phyloP scores from a whole-genome alignment of 345 rosid species.

The Psidium guajava region DNA sequence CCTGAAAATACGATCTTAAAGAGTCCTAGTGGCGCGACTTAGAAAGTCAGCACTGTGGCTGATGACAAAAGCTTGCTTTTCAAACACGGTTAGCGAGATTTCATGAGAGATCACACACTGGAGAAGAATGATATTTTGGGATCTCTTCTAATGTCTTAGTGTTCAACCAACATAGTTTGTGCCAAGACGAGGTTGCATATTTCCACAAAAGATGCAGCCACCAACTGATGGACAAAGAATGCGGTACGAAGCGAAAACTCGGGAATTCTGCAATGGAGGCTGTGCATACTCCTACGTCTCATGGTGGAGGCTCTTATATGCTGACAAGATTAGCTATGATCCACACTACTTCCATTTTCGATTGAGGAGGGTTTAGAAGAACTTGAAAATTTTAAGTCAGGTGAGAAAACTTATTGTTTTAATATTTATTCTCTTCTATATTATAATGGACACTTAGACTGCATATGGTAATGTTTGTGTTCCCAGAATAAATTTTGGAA shows the following conservation, averaged over 20 bases:
- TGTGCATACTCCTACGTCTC: background rate
- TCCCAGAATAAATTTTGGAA: too few species aligned
- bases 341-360: too few species aligned
- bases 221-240: constrained; percentile 12
- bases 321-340: too few species aligned
- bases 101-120: constrained; percentile 41
- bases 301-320: too few species aligned
- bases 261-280: background rate
- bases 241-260: constrained; percentile 11
- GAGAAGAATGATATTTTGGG: constrained; percentile 52
- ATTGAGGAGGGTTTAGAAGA: too few species aligned
- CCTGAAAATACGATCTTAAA: constrained; percentile 40
- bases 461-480: too few species aligned
- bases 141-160: constrained; percentile 54
- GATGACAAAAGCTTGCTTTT: constrained; percentile 29
- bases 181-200: constrained; percentile 59
- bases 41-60: constrained; percentile 38
- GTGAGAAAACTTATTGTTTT: too few species aligned
- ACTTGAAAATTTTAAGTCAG: too few species aligned
- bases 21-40: constrained; percentile 51
- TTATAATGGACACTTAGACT: too few species aligned
- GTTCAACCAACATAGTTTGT: constrained; percentile 42
- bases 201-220: constrained; percentile 39
- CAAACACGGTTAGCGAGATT: constrained; percentile 48
- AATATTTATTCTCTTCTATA: too few species aligned